Base-by-base conservation (phyloP, 129 eudicot species). In the Chrysanthemum makinoi region DNA sequence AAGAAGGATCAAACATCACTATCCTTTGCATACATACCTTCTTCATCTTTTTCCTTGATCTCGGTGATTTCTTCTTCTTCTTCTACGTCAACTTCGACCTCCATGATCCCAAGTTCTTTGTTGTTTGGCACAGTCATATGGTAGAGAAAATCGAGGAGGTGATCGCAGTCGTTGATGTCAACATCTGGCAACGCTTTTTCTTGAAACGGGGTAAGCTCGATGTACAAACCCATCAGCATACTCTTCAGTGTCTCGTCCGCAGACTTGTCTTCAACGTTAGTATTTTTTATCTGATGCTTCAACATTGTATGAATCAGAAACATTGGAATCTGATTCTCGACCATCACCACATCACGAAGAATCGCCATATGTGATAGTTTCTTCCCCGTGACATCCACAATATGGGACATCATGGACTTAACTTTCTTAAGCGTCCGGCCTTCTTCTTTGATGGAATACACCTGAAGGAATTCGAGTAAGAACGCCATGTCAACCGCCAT, bases 301-400 rank as follows among this genome's bases (percentile, higher is more conserved):
- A 87, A 10, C 72, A 74, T 77, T 53, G 72, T 72, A 14, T 71
- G 53, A 3, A 83, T 7, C 3, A 76, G 17, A 71, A 86, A 86
- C 24, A 89, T 46, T 2, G 96, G 96, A 18, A 86, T 81, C 71
- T 89, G 96, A 61, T 89, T 89, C 69, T 89, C 96, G 0, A 89
- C 84, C 96, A 83, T 86, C 33, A 80, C 46, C 15, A 82, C 57
- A 61, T 89, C 92, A 39, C 87, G 82, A 20, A 86, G 81, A 56
- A 89, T 84, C 30, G 83, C 80, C 55, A 81, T 58, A 17, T 86
- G 80, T 0, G 89, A 82, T 1, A 70, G 71, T 19, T 89, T 86
- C 57, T 81, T 86, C 69, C 81, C 79, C 1, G 82, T 64, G 3
- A 67, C 20, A 43, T 82, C 86, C 24, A 82, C 75, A 79, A 89